These are phyloP conservation scores for Oryza officinalis DNA, from an alignment of 176 grass and related monocot genomes.

Conservation along the genomic window DNA sequence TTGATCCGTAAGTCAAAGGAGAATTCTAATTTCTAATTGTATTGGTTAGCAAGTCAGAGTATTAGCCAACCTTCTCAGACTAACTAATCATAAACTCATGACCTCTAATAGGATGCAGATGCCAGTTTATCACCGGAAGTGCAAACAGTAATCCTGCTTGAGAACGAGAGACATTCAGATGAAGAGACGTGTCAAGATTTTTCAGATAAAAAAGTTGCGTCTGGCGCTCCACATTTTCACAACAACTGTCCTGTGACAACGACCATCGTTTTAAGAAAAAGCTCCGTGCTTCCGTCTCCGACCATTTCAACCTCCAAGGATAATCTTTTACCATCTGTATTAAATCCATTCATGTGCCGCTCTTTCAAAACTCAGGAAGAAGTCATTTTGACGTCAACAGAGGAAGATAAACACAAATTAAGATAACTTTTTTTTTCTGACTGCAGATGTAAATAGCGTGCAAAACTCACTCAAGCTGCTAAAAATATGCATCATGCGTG, in stretches of 20 bases:
- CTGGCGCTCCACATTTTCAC: slow-evolving; percentile 4
- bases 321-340: neutral
- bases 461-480: neutral
- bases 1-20: neutral
- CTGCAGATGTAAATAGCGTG: neutral
- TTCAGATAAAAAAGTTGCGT: slow-evolving; percentile 6
- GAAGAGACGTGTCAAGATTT: slow-evolving; percentile 21
- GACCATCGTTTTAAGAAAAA: neutral
- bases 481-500: neutral
- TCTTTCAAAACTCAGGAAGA: neutral
- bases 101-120: neutral
- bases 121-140: neutral
- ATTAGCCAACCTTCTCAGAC: neutral
- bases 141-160: neutral
- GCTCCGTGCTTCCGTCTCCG: neutral
- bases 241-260: slow-evolving; percentile 5
- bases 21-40: neutral
- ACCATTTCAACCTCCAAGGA: neutral
- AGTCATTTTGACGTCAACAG: neutral
- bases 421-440: neutral
- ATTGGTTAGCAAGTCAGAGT: slow-evolving; percentile 16
- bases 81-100: slow-evolving; percentile 15
- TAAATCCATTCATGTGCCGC: neutral
- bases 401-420: neutral
- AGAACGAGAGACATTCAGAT: neutral